Conservation (phyloP, 129 eudicot genomes). For the carrot (Daucus carota) region DH1_v3.0 NC_030383.2:50420501-50421000, state of each 20-base stretch:
- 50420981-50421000: too few species aligned
- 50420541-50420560: background rate
- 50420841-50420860: slow-evolving; percentile 7
- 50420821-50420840: slow-evolving; percentile 18
- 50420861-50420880: slow-evolving; percentile 35
- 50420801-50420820: slow-evolving; percentile 44
- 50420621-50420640: too few species aligned
- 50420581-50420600: too few species aligned
- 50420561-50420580: background rate
- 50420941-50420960: background rate
- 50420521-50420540: background rate
- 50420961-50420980: background rate
- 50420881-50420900: slow-evolving; percentile 47
- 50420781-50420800: slow-evolving; percentile 15
- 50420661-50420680: too few species aligned
- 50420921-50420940: background rate
- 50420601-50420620: too few species aligned
- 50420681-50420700: too few species aligned
- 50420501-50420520: background rate
- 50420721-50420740: slow-evolving; percentile 29
- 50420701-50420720: background rate
- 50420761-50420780: slow-evolving; percentile 19
- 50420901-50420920: background rate
- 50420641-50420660: too few species aligned
- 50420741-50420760: slow-evolving; percentile 26